phyloP scores from a whole-genome alignment of 2,329 filamentous ascomycete genomes.

The Pseudocercospora macadamiae region DNA sequence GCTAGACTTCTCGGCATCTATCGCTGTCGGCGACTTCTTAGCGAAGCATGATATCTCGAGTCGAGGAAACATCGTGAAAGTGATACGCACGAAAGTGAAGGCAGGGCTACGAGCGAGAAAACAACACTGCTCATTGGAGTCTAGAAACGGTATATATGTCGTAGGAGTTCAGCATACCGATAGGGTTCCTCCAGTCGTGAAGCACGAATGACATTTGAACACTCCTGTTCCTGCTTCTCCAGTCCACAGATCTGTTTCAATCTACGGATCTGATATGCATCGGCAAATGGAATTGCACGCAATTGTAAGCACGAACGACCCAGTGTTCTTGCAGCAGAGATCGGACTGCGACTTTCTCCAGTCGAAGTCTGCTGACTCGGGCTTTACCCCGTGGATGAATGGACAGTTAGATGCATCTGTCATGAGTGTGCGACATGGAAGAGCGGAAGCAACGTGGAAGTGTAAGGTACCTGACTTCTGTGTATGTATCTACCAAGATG shows the following conservation, averaged over 20 bases:
- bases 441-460: conserved; percentile 1
- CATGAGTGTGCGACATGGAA: background rate
- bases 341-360: background rate
- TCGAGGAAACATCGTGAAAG: background rate
- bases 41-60: conserved; percentile 1
- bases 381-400: conserved; percentile 3
- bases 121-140: background rate
- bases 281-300: background rate
- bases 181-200: background rate
- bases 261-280: conserved; percentile 3
- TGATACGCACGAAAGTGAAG: background rate
- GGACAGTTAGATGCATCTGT: conserved; percentile 9
- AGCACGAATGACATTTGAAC: conserved; percentile 9
- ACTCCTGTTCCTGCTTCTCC: background rate
- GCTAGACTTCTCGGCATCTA: conserved; percentile 9
- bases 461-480: background rate
- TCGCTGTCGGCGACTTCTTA: background rate
- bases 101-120: too few species aligned
- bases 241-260: background rate
- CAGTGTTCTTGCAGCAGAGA: background rate
- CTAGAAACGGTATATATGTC: background rate
- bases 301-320: background rate
- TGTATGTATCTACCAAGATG: background rate
- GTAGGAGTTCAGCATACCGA: background rate
- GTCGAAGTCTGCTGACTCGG: background rate